Percentiles rank a stretch among this genome's conserved stretches.
Conservation (phyloP, 75 land plant species). For the Picea sitchensis region DNA sequence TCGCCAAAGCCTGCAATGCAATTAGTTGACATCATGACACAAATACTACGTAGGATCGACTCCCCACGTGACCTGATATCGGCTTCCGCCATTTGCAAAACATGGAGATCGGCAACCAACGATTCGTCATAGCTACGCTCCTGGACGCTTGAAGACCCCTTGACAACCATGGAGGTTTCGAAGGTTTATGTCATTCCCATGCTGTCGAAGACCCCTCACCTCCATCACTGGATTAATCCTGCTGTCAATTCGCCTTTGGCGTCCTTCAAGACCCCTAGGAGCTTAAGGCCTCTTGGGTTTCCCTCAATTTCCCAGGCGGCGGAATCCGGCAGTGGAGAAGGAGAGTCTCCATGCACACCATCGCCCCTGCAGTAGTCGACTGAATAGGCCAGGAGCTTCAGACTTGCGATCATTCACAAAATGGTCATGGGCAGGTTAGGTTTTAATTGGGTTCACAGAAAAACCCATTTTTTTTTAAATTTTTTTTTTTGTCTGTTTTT, state of each 20-base stretch:
- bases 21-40: conserved; percentile 15
- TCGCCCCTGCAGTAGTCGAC: conserved; percentile 26
- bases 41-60: conserved; percentile 12
- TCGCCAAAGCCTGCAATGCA: conserved; percentile 6
- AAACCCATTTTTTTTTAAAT: too few species aligned
- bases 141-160: conserved; percentile 25
- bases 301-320: background rate
- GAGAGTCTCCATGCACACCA: conserved; percentile 27
- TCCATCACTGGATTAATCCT: conserved; percentile 33
- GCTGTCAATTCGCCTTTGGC: conserved; percentile 28
- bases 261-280: conserved; percentile 28
- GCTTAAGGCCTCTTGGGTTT: conserved; percentile 4
- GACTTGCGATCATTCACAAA: conserved; percentile 18
- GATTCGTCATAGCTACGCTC: conserved; percentile 20
- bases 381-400: background rate
- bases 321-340: background rate
- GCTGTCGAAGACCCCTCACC: conserved; percentile 27
- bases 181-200: conserved; percentile 24
- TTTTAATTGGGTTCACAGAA: background rate
- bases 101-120: conserved; percentile 16
- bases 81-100: conserved; percentile 25
- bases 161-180: background rate
- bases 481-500: too few species aligned
- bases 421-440: conserved; percentile 32
- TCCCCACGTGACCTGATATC: conserved; percentile 19